phyloP scores from a whole-genome alignment of 208 protist genomes.

The Trypanosoma melophagium region DNA sequence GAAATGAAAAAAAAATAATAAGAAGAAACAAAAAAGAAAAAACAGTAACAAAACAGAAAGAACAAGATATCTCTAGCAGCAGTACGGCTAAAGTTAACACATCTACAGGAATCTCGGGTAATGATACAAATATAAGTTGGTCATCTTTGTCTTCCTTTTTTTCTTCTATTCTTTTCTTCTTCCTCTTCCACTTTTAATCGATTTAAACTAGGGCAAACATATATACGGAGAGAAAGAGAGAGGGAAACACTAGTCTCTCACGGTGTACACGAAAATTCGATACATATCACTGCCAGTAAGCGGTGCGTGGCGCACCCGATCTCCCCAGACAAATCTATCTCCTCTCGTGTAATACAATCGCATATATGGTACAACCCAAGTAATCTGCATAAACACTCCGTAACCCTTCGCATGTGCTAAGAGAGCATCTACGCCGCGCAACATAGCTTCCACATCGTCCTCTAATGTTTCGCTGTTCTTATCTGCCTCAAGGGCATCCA shows the following conservation, averaged over 20 bases:
- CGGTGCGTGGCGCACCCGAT: slow-evolving; percentile 39
- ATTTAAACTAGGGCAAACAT: not conserved
- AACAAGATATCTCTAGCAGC: not conserved
- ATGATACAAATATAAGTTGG: too few relatives aligned
- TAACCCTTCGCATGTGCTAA: slow-evolving; percentile 39
- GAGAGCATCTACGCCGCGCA: slow-evolving; percentile 57
- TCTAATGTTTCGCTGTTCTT: slow-evolving; percentile 43
- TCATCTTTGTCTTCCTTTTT: too few relatives aligned
- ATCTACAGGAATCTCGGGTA: too few relatives aligned
- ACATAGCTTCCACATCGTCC: slow-evolving; percentile 67
- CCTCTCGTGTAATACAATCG: slow-evolving; percentile 69
- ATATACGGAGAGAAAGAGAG: too few relatives aligned
- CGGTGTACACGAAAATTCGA: slow-evolving; percentile 62
- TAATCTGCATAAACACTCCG: slow-evolving; percentile 75
- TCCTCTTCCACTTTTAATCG: not conserved
- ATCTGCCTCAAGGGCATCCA: slow-evolving; percentile 82
- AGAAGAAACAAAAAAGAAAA: not conserved
- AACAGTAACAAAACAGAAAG: not conserved
- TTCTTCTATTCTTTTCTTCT: too few relatives aligned
- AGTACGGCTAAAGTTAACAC: too few relatives aligned
- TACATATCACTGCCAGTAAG: slow-evolving; percentile 85
- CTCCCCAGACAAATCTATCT: slow-evolving; percentile 58
- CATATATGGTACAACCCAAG: slow-evolving; percentile 80
- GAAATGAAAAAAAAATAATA: not conserved
- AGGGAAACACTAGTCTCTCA: slow-evolving; percentile 2